These are phyloP conservation scores for Zygoascus hellenicus DNA, from an alignment of 1,139 yeast species.

Conservation along the genomic window DNA sequence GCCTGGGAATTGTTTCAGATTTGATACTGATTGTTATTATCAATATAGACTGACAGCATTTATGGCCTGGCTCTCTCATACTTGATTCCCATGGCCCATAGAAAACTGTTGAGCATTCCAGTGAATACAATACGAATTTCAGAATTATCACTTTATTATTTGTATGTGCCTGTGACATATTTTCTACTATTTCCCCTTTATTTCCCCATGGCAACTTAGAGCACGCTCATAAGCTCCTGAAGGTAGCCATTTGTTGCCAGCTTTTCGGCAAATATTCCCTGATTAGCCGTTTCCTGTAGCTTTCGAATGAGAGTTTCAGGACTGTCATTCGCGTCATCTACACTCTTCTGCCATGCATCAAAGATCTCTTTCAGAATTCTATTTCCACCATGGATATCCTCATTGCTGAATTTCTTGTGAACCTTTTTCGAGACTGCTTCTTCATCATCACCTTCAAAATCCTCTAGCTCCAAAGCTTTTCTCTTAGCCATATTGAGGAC, in stretches of 20 bases:
- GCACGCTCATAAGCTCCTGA: conserved; percentile 18
- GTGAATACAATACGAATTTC: no score
- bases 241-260: conserved; percentile 16
- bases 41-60: no score
- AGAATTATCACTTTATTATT: no score
- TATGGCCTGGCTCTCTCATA: no score
- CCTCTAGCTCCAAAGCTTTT: conserved; percentile 83
- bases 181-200: no score
- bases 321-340: conserved; percentile 39
- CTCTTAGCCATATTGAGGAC: conserved; percentile 93
- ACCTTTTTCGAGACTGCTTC: conserved; percentile 18
- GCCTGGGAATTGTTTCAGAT: no score
- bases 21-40: no score
- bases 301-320: conserved; percentile 39
- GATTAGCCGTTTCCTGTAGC: conserved; percentile 34
- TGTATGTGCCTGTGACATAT: no score
- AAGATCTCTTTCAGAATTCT: conserved; percentile 50
- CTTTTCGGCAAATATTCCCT: conserved; percentile 14
- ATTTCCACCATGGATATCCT: conserved; percentile 49
- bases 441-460: conserved; percentile 45
- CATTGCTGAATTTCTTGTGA: conserved; percentile 42
- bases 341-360: conserved; percentile 53
- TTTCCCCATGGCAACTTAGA: not conserved
- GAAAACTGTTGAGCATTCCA: no score
- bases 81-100: no score